Base-by-base conservation (phyloP, 371 early-diverging fungal species). In the Mucor indicus region DNA sequence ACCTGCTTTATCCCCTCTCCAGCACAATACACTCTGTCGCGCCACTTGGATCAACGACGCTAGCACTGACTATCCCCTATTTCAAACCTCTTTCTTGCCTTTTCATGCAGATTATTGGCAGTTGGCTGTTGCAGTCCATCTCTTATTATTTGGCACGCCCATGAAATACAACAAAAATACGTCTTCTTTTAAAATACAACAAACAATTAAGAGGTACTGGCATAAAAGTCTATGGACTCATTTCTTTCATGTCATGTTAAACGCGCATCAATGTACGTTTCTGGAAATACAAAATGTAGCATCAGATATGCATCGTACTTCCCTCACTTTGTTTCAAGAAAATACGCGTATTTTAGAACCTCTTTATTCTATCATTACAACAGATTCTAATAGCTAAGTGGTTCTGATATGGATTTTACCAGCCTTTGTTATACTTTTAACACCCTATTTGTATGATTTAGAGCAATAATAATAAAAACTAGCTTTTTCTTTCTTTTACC, bases 331-430 rank as follows among this genome's bases (percentile, higher is more conserved):
- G n/a, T n/a, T n/a, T n/a, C n/a, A n/a, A n/a, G n/a, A n/a, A n/a
- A n/a, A n/a, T n/a, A n/a, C n/a, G n/a, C n/a, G n/a, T n/a, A n/a
- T n/a, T n/a, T n/a, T n/a, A n/a, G n/a, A n/a, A n/a, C n/a, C n/a
- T n/a, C n/a, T n/a, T n/a, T n/a, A n/a, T n/a, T n/a, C n/a, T n/a
- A n/a, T n/a, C n/a, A n/a, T n/a, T n/a, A n/a, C n/a, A n/a, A n/a
- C n/a, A n/a, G n/a, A n/a, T n/a, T n/a, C n/a, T n/a, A n/a, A n/a
- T n/a, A n/a, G n/a, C n/a, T n/a, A n/a, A n/a, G n/a, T n/a, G n/a
- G 81, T 79, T 36, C 90, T 70, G 27, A 90, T 78, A 40, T 87
- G 83, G 68, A 83, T 87, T 55, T 83, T 81, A 25, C 88, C 90
- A 32, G 87, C 82, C 48, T 82, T 82, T 41, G 89, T 87, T 55